Percentiles rank a stretch among this genome's conserved stretches.
These are phyloP conservation scores for Tremella mesenterica DNA, from an alignment of 768 basidiomycete species.

Conservation along the genomic window DNA sequence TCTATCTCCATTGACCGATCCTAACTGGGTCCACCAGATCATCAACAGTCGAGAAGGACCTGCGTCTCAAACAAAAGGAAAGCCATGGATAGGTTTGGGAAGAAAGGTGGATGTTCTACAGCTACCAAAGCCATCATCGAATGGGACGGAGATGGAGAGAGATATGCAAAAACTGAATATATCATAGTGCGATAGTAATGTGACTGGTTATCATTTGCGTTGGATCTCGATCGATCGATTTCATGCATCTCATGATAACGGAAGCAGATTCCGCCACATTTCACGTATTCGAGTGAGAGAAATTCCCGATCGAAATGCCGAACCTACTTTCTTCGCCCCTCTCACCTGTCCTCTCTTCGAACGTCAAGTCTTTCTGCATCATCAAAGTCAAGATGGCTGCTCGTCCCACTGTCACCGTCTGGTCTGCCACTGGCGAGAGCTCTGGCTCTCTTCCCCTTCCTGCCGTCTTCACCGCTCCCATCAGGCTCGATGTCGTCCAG, in stretches of 20 bases:
- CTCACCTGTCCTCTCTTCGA: too few relatives aligned
- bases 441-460: slow-evolving; percentile 85
- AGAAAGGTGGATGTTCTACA: slow-evolving; percentile 53
- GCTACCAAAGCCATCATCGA: slow-evolving; percentile 14
- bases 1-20: slow-evolving; percentile 76
- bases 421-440: slow-evolving; percentile 67
- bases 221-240: too few relatives aligned
- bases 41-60: slow-evolving; percentile 15
- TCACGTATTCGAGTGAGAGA: too few relatives aligned
- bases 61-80: slow-evolving; percentile 50
- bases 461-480: slow-evolving; percentile 93
- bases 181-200: too few relatives aligned
- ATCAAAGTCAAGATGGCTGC: slow-evolving; percentile 61
- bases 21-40: slow-evolving; percentile 57
- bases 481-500: slow-evolving; percentile 94
- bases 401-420: slow-evolving; percentile 82
- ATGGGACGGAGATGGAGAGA: too few relatives aligned
- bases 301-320: too few relatives aligned
- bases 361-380: slow-evolving; percentile 8
- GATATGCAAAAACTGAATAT: neutral
- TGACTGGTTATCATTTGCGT: too few relatives aligned
- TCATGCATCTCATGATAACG: too few relatives aligned
- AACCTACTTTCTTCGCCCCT: too few relatives aligned
- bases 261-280: too few relatives aligned
- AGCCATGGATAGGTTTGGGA: slow-evolving; percentile 77